These are phyloP conservation scores for Breviolum minutum DNA, from an alignment of 73 alveolate genomes.

Conservation along the genomic window DNA sequence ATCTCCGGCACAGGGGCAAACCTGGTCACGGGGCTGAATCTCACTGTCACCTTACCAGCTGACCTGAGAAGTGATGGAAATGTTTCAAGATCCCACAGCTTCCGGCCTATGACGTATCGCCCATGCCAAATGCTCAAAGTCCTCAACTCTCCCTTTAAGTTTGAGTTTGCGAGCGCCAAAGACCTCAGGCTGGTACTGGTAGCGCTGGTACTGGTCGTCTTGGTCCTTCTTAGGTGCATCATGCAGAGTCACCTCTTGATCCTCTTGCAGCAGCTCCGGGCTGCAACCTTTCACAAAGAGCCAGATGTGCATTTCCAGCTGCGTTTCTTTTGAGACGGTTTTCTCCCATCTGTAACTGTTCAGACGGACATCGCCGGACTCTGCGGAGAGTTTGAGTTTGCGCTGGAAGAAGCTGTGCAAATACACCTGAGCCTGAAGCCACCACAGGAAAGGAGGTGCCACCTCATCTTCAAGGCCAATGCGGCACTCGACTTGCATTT, in stretches of 20 bases:
- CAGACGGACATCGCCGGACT: not conserved
- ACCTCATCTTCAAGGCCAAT: not conserved
- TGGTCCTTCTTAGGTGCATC: not conserved
- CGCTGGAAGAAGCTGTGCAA: not conserved
- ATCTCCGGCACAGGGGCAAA: not conserved
- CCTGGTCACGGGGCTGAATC: not conserved
- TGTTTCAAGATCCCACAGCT: not conserved
- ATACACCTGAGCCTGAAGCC: not conserved
- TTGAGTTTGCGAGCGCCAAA: not conserved
- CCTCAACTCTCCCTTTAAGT: not conserved
- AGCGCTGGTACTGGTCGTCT: too few relatives aligned
- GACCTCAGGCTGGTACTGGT: not conserved
- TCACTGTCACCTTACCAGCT: not conserved
- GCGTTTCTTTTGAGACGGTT: not conserved
- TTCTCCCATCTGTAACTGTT: not conserved
- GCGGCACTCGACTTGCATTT: not conserved
- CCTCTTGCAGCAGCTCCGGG: not conserved
- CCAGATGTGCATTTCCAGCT: not conserved
- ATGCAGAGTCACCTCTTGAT: not conserved
- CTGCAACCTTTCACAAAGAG: not conserved
- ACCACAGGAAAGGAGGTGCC: not conserved
- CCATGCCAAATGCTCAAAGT: not conserved
- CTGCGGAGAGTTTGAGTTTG: not conserved
- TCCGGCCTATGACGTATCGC: not conserved
- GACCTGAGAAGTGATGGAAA: not conserved